Evolutionary conservation across 306 rosid genomes (phyloP), one percentile per base, ranked within the genome.

Genomic region (Casuarina equisetifolia): DNA sequence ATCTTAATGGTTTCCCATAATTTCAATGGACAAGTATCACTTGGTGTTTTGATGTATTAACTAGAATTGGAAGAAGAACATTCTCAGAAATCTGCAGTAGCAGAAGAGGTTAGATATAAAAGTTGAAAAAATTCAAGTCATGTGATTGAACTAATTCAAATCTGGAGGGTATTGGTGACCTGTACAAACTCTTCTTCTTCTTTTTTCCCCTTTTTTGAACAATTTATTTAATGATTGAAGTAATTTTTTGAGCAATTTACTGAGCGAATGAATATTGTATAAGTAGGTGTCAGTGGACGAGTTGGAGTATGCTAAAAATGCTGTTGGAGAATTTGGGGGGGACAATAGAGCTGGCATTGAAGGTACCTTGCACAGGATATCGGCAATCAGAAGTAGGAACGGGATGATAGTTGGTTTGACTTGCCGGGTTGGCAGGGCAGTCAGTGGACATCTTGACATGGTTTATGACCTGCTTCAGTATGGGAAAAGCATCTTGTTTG

Each of bases 311-410:
- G 89, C 95, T 79, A 79, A 83, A 79, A 79, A 84, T 70, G 89
- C 88, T n/a, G 83, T 90, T 78, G 92, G 92, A 58, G 89, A 88
- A 55, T 90, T 90, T 83, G 94, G 94, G 50, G 80, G 74, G 63
- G 90, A 90, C 81, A 90, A 90, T 74, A 86, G 95, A 81, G 95
- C 92, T 70, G 95, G 95, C 76, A 90, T 90, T 58, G 92, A 86
- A 74, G 95, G 95, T 70, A 90, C 89, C 48, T 80, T 90, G 87
- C 95, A 90, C 69, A 85, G 95, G 77, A 85, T 90, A 79, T 90
- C 95, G 19, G 95, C 95, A 42, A 86, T 88, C 69, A 85, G 89
- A 79, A 88, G 89, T 80, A 88, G 86, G 79, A 86, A 85, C 59
- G 92, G 92, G 74, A 51, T 68, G 19, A 78, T 90, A 19, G 85